These are phyloP conservation scores for Tulasnella calospora DNA, from an alignment of 768 basidiomycete species.

Conservation along the genomic window DNA sequence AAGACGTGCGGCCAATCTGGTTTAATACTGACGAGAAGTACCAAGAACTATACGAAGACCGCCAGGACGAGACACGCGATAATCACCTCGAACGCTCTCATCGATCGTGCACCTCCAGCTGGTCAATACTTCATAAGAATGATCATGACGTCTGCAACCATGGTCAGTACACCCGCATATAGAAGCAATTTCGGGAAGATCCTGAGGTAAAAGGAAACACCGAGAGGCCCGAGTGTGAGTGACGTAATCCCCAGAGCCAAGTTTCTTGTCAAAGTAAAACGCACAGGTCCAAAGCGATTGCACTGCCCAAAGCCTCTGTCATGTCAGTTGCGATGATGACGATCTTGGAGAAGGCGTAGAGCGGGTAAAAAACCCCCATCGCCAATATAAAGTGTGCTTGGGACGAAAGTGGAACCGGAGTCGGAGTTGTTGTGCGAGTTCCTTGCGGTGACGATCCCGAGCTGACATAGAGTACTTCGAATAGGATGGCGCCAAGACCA, in stretches of 20 bases:
- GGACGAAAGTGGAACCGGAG: slow-evolving; percentile 31
- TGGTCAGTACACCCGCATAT: slow-evolving; percentile 36
- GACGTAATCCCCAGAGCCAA: neutral
- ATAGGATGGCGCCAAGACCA: slow-evolving; percentile 43
- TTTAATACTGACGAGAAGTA: slow-evolving; percentile 40
- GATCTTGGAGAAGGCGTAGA: slow-evolving; percentile 34
- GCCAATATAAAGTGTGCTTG: slow-evolving; percentile 23
- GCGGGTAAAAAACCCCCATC: slow-evolving; percentile 33
- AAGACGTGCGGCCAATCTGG: slow-evolving; percentile 42
- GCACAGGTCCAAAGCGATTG: slow-evolving; percentile 43
- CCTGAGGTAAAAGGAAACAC: neutral
- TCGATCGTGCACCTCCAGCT: slow-evolving; percentile 7
- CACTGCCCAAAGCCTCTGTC: slow-evolving; percentile 43
- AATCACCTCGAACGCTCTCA: slow-evolving; percentile 23
- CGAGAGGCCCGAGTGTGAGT: neutral
- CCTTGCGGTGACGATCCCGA: slow-evolving; percentile 39
- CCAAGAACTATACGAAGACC: slow-evolving; percentile 42
- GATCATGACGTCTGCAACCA: slow-evolving; percentile 36
- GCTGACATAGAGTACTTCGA: slow-evolving; percentile 40
- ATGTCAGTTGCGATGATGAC: slow-evolving; percentile 41
- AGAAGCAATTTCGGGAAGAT: slow-evolving; percentile 36
- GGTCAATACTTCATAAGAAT: slow-evolving; percentile 32
- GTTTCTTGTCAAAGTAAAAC: neutral
- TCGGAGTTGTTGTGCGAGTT: slow-evolving; percentile 34
- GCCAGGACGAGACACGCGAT: slow-evolving; percentile 31